Conservation (phyloP, 495 filamentous ascomycete species). For the Penicillium riverlandense region DNA sequence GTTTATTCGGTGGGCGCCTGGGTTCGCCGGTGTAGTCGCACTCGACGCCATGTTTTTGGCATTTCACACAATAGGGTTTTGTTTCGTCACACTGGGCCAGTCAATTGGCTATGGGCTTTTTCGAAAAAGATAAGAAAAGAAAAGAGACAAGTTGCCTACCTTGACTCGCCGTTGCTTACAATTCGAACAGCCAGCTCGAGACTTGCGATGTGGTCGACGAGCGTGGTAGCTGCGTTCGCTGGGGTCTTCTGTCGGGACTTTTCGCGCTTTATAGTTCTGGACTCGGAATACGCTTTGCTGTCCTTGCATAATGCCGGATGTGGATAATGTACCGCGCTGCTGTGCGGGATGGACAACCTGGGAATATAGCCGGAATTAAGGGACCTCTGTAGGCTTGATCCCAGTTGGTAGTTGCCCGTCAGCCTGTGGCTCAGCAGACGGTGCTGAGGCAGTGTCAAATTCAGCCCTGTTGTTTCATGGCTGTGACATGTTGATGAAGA, state of each 20-base stretch:
- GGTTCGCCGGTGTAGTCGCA: constrained; percentile 27
- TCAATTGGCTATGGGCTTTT: too few relatives aligned
- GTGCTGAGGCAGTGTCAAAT: too few relatives aligned
- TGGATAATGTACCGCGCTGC: too few relatives aligned
- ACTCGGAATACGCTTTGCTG: constrained; percentile 22
- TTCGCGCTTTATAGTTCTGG: constrained; percentile 11
- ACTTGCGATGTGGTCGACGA: constrained; percentile 34
- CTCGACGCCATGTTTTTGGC: constrained; percentile 29
- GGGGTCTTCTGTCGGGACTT: constrained; percentile 1
- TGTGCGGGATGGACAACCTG: too few relatives aligned
- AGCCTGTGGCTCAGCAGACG: too few relatives aligned
- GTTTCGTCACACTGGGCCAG: constrained; percentile 38
- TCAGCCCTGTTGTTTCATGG: too few relatives aligned
- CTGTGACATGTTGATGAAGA: too few relatives aligned
- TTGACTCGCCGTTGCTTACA: constrained; percentile 44
- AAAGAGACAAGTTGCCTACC: too few relatives aligned
- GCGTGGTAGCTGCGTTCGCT: constrained; percentile 15
- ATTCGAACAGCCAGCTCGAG: constrained; percentile 37
- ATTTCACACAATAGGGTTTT: constrained; percentile 37
- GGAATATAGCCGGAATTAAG: too few relatives aligned
- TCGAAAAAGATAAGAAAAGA: too few relatives aligned
- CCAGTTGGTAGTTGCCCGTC: too few relatives aligned
- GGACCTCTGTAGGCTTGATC: too few relatives aligned
- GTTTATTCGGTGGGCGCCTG: background rate
- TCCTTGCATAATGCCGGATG: constrained; percentile 13